Conservation (phyloP, 176 grass and related monocot genomes). For the Avena insularis region DNA sequence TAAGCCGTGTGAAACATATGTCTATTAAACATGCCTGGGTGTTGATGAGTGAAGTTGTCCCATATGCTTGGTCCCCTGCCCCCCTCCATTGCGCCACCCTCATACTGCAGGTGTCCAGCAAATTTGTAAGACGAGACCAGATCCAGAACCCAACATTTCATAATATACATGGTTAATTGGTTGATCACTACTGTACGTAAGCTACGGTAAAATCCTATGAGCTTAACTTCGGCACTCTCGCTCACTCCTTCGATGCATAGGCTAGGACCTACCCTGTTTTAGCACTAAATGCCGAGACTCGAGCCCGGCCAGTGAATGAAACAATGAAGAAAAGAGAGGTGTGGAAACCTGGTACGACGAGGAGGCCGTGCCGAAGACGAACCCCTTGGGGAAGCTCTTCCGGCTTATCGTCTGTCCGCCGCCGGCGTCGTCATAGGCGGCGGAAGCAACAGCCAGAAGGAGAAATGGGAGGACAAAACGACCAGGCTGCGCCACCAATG, state of each 20-base stretch:
- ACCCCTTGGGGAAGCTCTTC: slow-evolving; percentile 32
- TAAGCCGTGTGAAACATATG: not conserved
- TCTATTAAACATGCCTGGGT: slow-evolving; percentile 25
- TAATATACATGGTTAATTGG: too few species aligned
- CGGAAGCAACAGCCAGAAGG: not conserved
- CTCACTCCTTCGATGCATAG: too few species aligned
- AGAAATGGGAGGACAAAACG: slow-evolving; percentile 19
- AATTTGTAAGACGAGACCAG: not conserved
- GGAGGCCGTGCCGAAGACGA: slow-evolving; percentile 43
- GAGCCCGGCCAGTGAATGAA: not conserved
- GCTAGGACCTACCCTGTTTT: too few species aligned
- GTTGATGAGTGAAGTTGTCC: slow-evolving; percentile 50
- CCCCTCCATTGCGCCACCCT: slow-evolving; percentile 47
- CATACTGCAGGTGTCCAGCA: too few species aligned
- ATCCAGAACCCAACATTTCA: not conserved
- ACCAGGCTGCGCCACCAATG: not conserved
- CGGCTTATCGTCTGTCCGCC: not conserved
- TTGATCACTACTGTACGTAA: not conserved
- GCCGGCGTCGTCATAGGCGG: slow-evolving; percentile 1
- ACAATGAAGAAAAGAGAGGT: not conserved
- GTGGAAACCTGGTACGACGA: slow-evolving; percentile 44
- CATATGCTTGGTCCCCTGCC: slow-evolving; percentile 62
- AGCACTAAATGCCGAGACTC: too few species aligned
- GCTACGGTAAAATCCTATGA: not conserved
- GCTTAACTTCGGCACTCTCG: too few species aligned